A percentile compares a stretch with the other conserved stretches of the same genome.
Conservation (phyloP, 345 rosid genomes). For the Abelmoschus esculentus region DNA sequence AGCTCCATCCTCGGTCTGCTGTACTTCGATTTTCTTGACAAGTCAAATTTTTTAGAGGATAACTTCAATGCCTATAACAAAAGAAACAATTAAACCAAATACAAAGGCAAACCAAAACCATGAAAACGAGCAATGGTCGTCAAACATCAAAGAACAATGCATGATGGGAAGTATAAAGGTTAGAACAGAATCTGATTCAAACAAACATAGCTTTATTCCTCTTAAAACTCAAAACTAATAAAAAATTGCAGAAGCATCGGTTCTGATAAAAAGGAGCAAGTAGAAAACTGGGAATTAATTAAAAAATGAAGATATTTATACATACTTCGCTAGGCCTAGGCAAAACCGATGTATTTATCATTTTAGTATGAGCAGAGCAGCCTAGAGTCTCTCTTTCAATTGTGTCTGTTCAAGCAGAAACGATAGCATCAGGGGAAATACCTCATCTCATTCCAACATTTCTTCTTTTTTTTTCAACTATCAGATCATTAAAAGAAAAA, state of each 20-base stretch:
- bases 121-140: background rate
- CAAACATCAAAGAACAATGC: background rate
- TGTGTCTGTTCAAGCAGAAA: conserved; percentile 7
- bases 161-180: background rate
- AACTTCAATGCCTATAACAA: conserved; percentile 10
- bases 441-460: background rate
- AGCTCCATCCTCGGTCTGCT: conserved; percentile 49
- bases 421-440: background rate
- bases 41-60: background rate
- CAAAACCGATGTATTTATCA: background rate
- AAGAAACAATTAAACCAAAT: background rate
- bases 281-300: background rate
- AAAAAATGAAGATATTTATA: background rate
- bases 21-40: conserved; percentile 17
- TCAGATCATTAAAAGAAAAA: background rate
- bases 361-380: conserved; percentile 1
- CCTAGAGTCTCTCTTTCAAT: background rate
- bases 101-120: background rate
- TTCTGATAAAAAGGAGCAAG: background rate
- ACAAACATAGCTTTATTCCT: background rate
- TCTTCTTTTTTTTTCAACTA: too few relatives aligned
- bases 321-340: background rate
- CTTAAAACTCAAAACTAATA: background rate
- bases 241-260: background rate
- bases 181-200: background rate